phyloP scores from a whole-genome alignment of 345 rosid genomes.

The Linum lewisii region DNA sequence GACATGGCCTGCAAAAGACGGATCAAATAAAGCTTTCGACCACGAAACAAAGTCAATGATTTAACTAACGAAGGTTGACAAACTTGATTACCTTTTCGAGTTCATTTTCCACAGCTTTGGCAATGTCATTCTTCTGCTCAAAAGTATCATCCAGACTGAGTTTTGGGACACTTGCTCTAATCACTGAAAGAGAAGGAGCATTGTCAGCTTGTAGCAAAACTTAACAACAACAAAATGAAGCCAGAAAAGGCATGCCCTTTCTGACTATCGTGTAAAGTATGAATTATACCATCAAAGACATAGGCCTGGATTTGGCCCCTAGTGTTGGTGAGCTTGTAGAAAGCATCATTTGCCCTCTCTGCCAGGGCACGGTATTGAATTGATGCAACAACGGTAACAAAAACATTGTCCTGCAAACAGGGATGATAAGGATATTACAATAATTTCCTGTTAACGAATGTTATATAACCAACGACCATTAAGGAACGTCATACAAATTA shows the following conservation, averaged over 20 bases:
- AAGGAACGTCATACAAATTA: too few species aligned
- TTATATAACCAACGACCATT: too few species aligned
- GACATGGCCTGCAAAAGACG: constrained; percentile 3
- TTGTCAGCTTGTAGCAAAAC: neutral
- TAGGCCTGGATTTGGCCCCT: constrained; percentile 7
- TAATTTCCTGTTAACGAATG: too few species aligned
- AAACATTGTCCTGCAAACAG: constrained; percentile 2
- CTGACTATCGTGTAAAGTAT: too few species aligned
- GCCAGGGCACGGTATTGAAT: constrained; percentile 6
- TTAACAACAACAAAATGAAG: too few species aligned
- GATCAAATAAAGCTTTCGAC: neutral
- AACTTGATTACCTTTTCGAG: constrained; percentile 2
- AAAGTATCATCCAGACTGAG: constrained; percentile 7
- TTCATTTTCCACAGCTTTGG: constrained; percentile 9
- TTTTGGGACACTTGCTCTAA: constrained; percentile 7
- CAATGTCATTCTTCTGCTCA: constrained; percentile 12
- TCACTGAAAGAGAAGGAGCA: neutral
- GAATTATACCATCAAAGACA: constrained; percentile 4
- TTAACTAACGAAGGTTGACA: neutral
- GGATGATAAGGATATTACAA: neutral
- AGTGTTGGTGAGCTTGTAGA: constrained; percentile 2
- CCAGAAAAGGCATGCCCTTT: too few species aligned
- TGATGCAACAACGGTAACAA: constrained; percentile 3
- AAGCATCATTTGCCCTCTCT: constrained; percentile 6
- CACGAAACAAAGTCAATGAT: neutral